Percentiles rank a stretch among this genome's conserved stretches.
These are phyloP conservation scores for Botrytis tulipae DNA, from an alignment of 2,329 filamentous ascomycete species.

Conservation along the genomic window DNA sequence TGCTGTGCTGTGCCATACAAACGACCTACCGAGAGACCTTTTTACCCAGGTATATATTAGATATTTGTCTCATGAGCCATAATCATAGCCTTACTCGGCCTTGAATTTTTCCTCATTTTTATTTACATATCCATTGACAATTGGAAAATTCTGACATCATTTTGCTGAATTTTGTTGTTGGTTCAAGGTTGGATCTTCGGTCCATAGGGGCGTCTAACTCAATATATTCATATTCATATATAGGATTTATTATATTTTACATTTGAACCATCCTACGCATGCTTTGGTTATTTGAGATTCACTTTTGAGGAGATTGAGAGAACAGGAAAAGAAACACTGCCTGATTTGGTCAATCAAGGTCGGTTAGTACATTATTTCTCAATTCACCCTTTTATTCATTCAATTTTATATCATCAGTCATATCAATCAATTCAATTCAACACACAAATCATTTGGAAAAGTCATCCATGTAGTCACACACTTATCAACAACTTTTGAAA, in stretches of 20 bases:
- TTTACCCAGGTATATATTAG: not conserved
- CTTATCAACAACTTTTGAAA: not conserved
- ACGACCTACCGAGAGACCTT: not conserved
- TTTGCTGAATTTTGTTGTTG: not conserved
- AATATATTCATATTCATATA: not conserved
- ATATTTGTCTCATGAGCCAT: not conserved
- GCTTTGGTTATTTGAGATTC: not conserved
- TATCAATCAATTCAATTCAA: not conserved
- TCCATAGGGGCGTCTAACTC: not conserved
- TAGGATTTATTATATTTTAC: not conserved
- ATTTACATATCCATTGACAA: not conserved
- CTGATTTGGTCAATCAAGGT: not conserved
- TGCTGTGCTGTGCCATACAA: conserved; percentile 4
- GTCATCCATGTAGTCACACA: conserved; percentile 6
- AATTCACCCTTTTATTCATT: not conserved
- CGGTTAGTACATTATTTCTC: not conserved
- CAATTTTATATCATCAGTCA: not conserved
- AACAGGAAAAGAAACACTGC: not conserved
- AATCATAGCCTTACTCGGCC: not conserved
- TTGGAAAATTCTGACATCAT: not conserved
- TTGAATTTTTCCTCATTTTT: not conserved
- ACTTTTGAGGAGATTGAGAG: not conserved
- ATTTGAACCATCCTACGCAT: not conserved
- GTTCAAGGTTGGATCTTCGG: not conserved
- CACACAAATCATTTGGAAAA: too few species aligned